These are phyloP conservation scores for Halteria grandinella DNA, from an alignment of 73 alveolate genomes.

Conservation along the genomic window DNA sequence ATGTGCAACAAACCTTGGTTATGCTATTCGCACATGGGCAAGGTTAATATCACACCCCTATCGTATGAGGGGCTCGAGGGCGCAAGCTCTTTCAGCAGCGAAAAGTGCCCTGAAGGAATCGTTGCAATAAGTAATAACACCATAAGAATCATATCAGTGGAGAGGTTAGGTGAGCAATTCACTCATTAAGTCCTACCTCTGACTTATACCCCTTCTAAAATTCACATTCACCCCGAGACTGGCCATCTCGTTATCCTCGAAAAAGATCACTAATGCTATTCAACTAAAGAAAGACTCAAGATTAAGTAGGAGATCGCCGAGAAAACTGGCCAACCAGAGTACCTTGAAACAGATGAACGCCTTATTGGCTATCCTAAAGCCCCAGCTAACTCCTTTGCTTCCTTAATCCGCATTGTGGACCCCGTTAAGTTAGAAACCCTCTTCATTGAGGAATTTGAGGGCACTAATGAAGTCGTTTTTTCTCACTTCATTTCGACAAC, in stretches of 20 bases:
- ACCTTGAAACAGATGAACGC: constrained; percentile 13
- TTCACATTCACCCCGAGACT: constrained; percentile 83
- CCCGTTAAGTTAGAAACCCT: constrained; percentile 78
- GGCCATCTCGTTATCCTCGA: constrained; percentile 88
- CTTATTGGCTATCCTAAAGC: constrained; percentile 73
- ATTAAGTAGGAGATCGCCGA: constrained; percentile 39
- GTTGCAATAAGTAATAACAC: constrained; percentile 86
- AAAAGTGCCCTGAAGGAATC: constrained; percentile 81
- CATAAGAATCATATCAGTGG: constrained; percentile 80
- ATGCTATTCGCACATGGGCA: constrained; percentile 84
- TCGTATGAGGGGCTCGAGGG: constrained; percentile 83
- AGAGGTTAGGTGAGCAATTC: constrained; percentile 91
- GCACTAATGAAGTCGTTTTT: constrained; percentile 89
- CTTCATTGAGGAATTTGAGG: constrained; percentile 79
- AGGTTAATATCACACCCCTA: constrained; percentile 76
- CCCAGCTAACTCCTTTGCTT: constrained; percentile 89
- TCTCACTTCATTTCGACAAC: constrained; percentile 70
- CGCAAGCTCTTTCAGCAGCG: constrained; percentile 81
- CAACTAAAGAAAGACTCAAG: constrained; percentile 58
- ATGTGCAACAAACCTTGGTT: constrained; percentile 92
- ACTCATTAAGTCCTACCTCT: constrained; percentile 79
- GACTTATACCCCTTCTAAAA: constrained; percentile 91
- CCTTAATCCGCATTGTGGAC: constrained; percentile 90
- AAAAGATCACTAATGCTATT: constrained; percentile 79
- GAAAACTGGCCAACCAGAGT: constrained; percentile 54